Percentiles rank a stretch among this genome's conserved stretches.
phyloP scores from a whole-genome alignment of 495 filamentous ascomycete species.

The Penicillium pancosmium region DNA sequence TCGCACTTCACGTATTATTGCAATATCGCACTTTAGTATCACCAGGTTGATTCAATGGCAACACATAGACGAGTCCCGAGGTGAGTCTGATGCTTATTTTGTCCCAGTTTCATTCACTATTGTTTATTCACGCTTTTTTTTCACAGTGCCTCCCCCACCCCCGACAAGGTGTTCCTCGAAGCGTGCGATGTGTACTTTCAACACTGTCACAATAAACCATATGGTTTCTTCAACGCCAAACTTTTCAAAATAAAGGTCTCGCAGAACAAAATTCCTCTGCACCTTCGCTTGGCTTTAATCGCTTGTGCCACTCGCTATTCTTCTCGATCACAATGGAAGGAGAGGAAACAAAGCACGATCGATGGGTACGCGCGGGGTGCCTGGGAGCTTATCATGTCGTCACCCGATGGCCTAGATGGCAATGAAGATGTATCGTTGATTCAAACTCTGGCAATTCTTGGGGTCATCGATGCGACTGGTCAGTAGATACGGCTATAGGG shows the following conservation, averaged over 20 bases:
- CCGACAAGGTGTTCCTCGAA: constrained; percentile 28
- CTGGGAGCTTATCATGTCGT: constrained; percentile 30
- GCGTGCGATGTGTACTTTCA: constrained; percentile 31
- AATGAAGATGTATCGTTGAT: constrained; percentile 26
- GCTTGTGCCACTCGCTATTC: constrained; percentile 34
- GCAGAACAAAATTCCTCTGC: constrained; percentile 18
- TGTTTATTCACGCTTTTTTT: background rate
- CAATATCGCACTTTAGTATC: background rate
- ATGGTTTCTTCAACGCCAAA: constrained; percentile 31
- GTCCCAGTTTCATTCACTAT: background rate
- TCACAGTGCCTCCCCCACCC: constrained; percentile 12
- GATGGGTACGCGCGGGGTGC: constrained; percentile 30
- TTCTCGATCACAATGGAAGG: constrained; percentile 23
- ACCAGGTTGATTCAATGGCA: background rate
- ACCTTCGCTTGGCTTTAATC: constrained; percentile 31
- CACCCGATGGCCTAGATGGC: constrained; percentile 17
- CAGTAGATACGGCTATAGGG: background rate
- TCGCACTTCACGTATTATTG: background rate
- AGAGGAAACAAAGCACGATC: constrained; percentile 23
- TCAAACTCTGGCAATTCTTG: constrained; percentile 32
- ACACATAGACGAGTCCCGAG: constrained; percentile 2
- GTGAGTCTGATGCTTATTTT: background rate
- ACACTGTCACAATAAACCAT: constrained; percentile 37
- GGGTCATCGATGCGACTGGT: constrained; percentile 37
- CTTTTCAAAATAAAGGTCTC: constrained; percentile 23